Percentiles rank a stretch among this genome's conserved stretches.
Evolutionary conservation across 768 basidiomycete genomes (phyloP).

Genomic region (Mycena albidolilacea): DNA sequence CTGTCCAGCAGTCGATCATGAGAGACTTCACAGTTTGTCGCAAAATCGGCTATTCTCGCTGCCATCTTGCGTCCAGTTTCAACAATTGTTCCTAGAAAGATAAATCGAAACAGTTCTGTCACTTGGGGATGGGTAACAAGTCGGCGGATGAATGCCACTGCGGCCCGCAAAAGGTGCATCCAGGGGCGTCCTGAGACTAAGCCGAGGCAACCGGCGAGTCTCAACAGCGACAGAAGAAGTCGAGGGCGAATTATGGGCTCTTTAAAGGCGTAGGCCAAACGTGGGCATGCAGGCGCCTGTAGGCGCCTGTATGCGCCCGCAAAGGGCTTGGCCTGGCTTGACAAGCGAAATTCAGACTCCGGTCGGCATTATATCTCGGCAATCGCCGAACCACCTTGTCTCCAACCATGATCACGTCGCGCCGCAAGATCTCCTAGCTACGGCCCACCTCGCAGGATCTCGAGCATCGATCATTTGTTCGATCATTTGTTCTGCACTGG

Average conservation of each 20-base stretch:
- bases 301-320: neutral
- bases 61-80: constrained; percentile 17
- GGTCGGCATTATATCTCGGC: neutral
- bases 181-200: constrained; percentile 6
- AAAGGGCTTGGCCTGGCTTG: neutral
- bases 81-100: constrained; percentile 25
- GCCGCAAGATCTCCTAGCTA: no score
- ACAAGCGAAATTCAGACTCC: neutral
- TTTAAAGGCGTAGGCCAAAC: neutral
- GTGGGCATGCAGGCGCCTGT: neutral
- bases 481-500: no score
- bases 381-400: no score
- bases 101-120: constrained; percentile 22
- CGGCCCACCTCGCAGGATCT: no score
- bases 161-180: neutral
- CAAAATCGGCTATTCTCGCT: neutral
- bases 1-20: neutral
- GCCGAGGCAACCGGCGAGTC: neutral
- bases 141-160: constrained; percentile 2
- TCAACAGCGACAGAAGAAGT: neutral
- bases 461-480: no score
- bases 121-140: constrained; percentile 19
- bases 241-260: neutral
- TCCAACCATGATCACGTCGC: no score
- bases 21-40: constrained; percentile 1